A percentile compares a stretch with the other conserved stretches of the same genome.
phyloP scores from a whole-genome alignment of 2,329 filamentous ascomycete genomes.

The Ramichloridium luteum region DNA sequence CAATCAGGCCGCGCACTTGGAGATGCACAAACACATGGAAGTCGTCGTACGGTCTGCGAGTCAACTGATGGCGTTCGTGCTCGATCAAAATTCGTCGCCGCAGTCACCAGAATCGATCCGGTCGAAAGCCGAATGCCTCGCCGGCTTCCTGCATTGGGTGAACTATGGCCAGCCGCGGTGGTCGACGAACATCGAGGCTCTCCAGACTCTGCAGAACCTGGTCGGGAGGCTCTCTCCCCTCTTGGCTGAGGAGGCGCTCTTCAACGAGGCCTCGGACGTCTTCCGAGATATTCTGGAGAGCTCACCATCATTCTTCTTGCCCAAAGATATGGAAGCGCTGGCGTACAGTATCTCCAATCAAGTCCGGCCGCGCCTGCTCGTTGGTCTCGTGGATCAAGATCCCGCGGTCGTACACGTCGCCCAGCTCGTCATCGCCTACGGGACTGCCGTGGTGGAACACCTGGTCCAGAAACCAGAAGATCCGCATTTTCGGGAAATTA shows the following conservation, averaged over 20 bases:
- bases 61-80: conserved; percentile 29
- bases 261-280: conserved; percentile 49
- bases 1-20: conserved; percentile 10
- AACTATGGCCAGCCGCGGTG: conserved; percentile 57
- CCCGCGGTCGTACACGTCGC: conserved; percentile 47
- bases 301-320: conserved; percentile 50
- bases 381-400: conserved; percentile 45
- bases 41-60: conserved; percentile 41
- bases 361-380: conserved; percentile 35
- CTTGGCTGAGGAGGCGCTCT: conserved; percentile 46
- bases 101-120: conserved; percentile 2
- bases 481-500: conserved; percentile 30
- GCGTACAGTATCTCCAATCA: conserved; percentile 47
- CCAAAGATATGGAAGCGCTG: conserved; percentile 46
- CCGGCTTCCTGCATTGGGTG: conserved; percentile 48
- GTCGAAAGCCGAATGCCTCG: conserved; percentile 20
- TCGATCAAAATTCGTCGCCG: conserved; percentile 8
- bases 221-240: conserved; percentile 49
- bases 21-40: conserved; percentile 33
- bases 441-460: conserved; percentile 50
- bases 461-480: conserved; percentile 43
- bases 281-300: conserved; percentile 53
- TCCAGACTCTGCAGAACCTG: conserved; percentile 48
- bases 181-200: conserved; percentile 43
- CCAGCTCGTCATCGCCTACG: conserved; percentile 55